phyloP scores from a whole-genome alignment of 345 rosid species.

The Ceriops zippeliana region DNA sequence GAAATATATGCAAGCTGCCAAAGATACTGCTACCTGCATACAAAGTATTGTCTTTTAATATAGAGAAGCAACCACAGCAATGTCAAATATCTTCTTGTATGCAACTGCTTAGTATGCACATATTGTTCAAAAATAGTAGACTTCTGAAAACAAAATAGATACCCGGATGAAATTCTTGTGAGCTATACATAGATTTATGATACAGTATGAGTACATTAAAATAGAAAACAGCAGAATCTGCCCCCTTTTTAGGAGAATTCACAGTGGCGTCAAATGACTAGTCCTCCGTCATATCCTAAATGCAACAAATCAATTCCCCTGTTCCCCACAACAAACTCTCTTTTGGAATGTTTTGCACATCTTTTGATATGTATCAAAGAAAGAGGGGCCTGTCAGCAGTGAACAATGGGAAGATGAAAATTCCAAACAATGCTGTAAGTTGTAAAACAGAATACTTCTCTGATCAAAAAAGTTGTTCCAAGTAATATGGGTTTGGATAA shows the following conservation, averaged over 20 bases:
- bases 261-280: too few relatives aligned
- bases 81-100: neutral
- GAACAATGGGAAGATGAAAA: neutral
- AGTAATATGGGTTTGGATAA: neutral
- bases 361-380: too few relatives aligned
- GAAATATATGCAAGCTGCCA: constrained; percentile 92
- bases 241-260: too few relatives aligned
- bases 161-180: too few relatives aligned
- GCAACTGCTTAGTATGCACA: neutral
- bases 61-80: neutral
- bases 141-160: too few relatives aligned
- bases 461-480: neutral
- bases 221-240: too few relatives aligned
- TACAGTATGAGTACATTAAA: too few relatives aligned
- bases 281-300: neutral
- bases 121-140: neutral
- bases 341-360: neutral
- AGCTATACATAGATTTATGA: too few relatives aligned
- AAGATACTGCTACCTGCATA: constrained; percentile 84
- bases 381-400: too few relatives aligned
- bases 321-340: neutral
- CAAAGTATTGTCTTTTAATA: neutral
- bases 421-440: neutral
- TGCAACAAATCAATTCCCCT: neutral
- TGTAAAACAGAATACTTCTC: neutral